These are phyloP conservation scores for Kwoniella shandongensis DNA, from an alignment of 768 basidiomycete genomes.

Conservation along the genomic window DNA sequence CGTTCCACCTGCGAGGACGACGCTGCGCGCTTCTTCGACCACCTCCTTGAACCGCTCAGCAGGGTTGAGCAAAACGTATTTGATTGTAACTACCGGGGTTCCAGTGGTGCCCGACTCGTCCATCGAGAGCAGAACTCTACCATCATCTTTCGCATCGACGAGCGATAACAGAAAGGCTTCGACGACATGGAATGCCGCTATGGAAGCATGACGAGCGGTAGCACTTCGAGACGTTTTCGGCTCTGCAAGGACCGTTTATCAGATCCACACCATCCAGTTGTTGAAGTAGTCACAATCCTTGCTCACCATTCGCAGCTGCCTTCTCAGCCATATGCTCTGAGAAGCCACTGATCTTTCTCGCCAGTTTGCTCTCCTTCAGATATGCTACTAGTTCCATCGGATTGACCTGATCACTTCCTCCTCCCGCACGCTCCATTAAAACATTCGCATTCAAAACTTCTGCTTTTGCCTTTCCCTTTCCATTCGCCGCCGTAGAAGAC, in stretches of 20 bases:
- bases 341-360: constrained; percentile 71
- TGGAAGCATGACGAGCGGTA: constrained; percentile 52
- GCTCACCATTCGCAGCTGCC: constrained; percentile 53
- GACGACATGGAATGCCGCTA: constrained; percentile 75
- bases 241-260: neutral
- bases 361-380: constrained; percentile 73
- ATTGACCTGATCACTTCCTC: constrained; percentile 71
- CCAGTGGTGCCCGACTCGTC: constrained; percentile 32
- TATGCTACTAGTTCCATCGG: constrained; percentile 78
- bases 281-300: too few relatives aligned
- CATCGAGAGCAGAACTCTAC: constrained; percentile 67
- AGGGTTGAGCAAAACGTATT: constrained; percentile 91
- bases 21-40: constrained; percentile 72
- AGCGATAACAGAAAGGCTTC: constrained; percentile 77
- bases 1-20: constrained; percentile 93
- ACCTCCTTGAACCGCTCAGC: constrained; percentile 82
- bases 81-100: constrained; percentile 61
- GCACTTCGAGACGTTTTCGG: constrained; percentile 9
- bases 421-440: constrained; percentile 67
- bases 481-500: neutral
- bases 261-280: neutral
- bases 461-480: constrained; percentile 41
- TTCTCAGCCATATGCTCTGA: constrained; percentile 63
- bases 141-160: constrained; percentile 77
- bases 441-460: constrained; percentile 71